These are phyloP conservation scores for Kwoniella sp. DNA, from an alignment of 768 basidiomycete species.

Conservation along the genomic window DNA sequence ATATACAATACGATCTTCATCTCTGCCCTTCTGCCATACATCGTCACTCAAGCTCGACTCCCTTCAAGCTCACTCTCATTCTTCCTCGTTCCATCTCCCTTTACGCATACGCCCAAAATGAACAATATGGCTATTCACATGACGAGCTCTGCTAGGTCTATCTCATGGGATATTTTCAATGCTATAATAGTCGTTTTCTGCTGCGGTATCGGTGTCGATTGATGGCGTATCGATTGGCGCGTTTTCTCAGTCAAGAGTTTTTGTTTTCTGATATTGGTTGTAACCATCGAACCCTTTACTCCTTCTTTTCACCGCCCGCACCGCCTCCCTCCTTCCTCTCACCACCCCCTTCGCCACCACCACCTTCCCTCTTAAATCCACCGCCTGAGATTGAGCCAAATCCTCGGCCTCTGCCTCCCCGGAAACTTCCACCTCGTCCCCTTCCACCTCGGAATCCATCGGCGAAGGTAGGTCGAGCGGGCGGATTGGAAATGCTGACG, in stretches of 20 bases:
- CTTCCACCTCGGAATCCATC: constrained; percentile 26
- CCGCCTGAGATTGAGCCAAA: constrained; percentile 22
- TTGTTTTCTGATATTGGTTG: neutral
- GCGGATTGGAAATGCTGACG: constrained; percentile 50
- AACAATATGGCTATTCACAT: neutral
- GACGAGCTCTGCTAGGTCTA: neutral
- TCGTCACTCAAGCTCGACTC: neutral
- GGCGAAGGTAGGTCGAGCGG: constrained; percentile 17
- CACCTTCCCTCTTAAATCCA: constrained; percentile 5
- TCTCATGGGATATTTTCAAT: constrained; percentile 7
- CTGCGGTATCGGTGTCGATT: neutral
- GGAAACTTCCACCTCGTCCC: constrained; percentile 21
- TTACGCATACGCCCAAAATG: neutral
- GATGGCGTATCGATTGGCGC: neutral
- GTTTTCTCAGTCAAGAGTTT: neutral
- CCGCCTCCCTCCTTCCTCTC: constrained; percentile 8
- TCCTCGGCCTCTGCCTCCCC: constrained; percentile 28
- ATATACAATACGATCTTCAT: neutral
- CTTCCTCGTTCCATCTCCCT: neutral
- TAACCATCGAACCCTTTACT: neutral
- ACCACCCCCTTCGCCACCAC: neutral
- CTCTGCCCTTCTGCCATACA: neutral
- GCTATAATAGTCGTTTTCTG: constrained; percentile 1
- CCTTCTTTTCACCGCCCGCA: constrained; percentile 4
- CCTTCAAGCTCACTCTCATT: neutral